Conservation (phyloP, 2,329 filamentous ascomycete genomes). For the Plenodomus tracheiphilus region DNA sequence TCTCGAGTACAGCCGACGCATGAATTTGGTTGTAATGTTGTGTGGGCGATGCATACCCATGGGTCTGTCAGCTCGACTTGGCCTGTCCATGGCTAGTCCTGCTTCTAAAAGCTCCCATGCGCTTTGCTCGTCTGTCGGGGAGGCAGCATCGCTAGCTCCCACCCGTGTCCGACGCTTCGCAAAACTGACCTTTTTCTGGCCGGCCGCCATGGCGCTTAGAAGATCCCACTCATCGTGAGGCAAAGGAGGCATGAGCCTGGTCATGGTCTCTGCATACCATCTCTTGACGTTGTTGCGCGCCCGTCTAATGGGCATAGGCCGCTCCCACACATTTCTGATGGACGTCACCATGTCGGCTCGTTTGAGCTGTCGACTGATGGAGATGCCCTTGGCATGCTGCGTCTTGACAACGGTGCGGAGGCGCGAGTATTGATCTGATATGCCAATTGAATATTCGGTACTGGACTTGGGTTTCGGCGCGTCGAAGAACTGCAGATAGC, state of each 20-base stretch:
- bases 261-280: conserved; percentile 51
- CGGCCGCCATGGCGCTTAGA: conserved; percentile 46
- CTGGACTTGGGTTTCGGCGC: conserved; percentile 24
- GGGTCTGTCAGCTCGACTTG: conserved; percentile 27
- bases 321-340: conserved; percentile 51
- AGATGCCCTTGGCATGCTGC: conserved; percentile 23
- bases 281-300: conserved; percentile 48
- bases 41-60: conserved; percentile 34
- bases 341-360: conserved; percentile 39
- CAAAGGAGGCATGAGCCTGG: conserved; percentile 50
- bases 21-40: conserved; percentile 48
- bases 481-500: conserved; percentile 36
- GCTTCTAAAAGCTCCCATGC: conserved; percentile 14
- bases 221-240: conserved; percentile 49
- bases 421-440: conserved; percentile 37
- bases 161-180: conserved; percentile 23
- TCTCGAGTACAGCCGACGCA: conserved; percentile 51
- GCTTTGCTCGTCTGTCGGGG: conserved; percentile 1
- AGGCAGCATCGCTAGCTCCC: background rate
- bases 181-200: conserved; percentile 32
- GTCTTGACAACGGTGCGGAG: conserved; percentile 33
- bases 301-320: conserved; percentile 51
- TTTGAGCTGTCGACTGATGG: conserved; percentile 29
- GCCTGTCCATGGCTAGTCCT: conserved; percentile 30
- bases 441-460: conserved; percentile 20